These are phyloP conservation scores for Sextonia rubra DNA, from an alignment of 164 flowering plant genomes.

Conservation along the genomic window DNA sequence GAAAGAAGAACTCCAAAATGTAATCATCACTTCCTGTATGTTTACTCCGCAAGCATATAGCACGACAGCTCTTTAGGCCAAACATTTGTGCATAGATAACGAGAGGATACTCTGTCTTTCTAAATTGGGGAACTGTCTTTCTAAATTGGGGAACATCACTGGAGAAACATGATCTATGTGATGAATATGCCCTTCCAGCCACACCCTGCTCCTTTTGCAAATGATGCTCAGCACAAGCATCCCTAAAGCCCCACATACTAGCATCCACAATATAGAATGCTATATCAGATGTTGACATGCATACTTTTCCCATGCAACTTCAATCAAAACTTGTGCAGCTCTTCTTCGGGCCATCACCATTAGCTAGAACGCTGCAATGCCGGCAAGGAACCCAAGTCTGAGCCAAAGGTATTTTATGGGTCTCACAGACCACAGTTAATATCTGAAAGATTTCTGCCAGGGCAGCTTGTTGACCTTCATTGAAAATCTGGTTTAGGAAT, in stretches of 20 bases:
- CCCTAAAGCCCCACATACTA: slow-evolving; percentile 90
- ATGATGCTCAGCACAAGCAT: slow-evolving; percentile 98
- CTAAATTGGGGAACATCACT: slow-evolving; percentile 45
- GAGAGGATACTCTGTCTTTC: slow-evolving; percentile 84
- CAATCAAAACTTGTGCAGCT: slow-evolving; percentile 91
- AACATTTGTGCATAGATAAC: slow-evolving; percentile 95
- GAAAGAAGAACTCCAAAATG: slow-evolving; percentile 85
- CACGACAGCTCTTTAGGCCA: slow-evolving; percentile 63
- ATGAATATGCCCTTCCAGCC: slow-evolving; percentile 75
- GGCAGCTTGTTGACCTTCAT: slow-evolving; percentile 84
- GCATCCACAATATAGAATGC: slow-evolving; percentile 87
- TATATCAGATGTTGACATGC: slow-evolving; percentile 90
- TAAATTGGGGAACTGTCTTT: slow-evolving; percentile 50
- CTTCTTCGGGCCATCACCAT: slow-evolving; percentile 80
- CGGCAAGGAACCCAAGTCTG: slow-evolving; percentile 99
- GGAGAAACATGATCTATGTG: slow-evolving; percentile 60
- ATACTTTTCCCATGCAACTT: slow-evolving; percentile 81
- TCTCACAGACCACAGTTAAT: slow-evolving; percentile 77
- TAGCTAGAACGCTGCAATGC: slow-evolving; percentile 76
- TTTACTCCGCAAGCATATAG: slow-evolving; percentile 70
- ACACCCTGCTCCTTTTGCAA: slow-evolving; percentile 89
- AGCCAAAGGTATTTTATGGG: slow-evolving; percentile 77
- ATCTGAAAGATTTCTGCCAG: slow-evolving; percentile 87
- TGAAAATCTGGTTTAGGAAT: slow-evolving; percentile 62
- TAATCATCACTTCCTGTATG: slow-evolving; percentile 84